Base-by-base conservation (phyloP, 179 eudicot species). In the Actinidia chinensis region DNA sequence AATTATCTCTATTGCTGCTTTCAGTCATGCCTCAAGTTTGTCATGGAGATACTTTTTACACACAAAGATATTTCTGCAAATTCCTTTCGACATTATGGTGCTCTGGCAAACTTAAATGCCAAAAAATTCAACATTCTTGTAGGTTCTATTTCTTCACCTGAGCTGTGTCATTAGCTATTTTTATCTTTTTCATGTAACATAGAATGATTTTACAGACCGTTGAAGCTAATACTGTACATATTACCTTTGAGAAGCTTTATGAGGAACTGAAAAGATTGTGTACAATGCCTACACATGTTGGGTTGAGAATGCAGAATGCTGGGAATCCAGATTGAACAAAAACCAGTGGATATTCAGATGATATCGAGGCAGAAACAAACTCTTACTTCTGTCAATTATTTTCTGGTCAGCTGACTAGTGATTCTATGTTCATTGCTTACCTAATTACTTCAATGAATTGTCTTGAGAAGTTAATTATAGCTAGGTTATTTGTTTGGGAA, bases 361-460 rank as follows among this genome's bases (percentile, higher is more conserved):
- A 88, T 78, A 84, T 93, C 25, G 97, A 93, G 82, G 71, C 85
- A 50, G 95, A 95, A 88, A 91, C 96, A 54, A 93, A 93, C 88
- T 82, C 88, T 25, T 93, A 90, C 78, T 91, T 93, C 78, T 91
- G 89, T 79, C 83, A 88, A 82, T 90, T 93, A 92, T 93, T 95
- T 84, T 85, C 91, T 77, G 97, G 88, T 73, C 84, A 82, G 74
- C 81, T 91, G 84, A 59, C 89, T 44, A 81, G 84, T 80, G 93
- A 88, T 77, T 88, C 85, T 76, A 90, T 90, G 90, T 86, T 95
- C 78, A 82, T 93, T 91, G 94, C 95, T 95, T 81, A 85, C 87
- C 6, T 90, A 85, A 47, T 93, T 89, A n/a, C n/a, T n/a, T n/a
- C n/a, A n/a, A n/a, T n/a, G n/a, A n/a, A n/a, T n/a, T n/a, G n/a